A percentile compares a stretch with the other conserved stretches of the same genome.
These are phyloP conservation scores for Aspergillus nomiae DNA, from an alignment of 2,329 filamentous ascomycete genomes.

Conservation along the genomic window DNA sequence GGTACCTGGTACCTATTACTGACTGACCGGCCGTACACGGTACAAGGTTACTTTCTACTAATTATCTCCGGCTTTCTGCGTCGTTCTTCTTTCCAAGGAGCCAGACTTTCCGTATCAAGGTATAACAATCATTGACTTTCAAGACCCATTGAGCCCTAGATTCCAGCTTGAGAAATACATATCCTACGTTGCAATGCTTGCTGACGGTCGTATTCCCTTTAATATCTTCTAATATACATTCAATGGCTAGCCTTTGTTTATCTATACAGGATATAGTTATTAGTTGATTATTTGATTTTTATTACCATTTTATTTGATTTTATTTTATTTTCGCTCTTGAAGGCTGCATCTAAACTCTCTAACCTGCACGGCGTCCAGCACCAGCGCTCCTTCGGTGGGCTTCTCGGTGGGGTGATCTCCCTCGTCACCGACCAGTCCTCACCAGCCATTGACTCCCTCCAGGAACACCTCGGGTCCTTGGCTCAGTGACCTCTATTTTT, in stretches of 20 bases:
- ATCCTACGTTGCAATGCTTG: slow-evolving; percentile 1
- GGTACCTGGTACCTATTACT: not conserved
- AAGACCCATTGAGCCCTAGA: slow-evolving; percentile 5
- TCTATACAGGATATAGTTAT: not conserved
- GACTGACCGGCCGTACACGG: not conserved
- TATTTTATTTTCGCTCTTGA: not conserved
- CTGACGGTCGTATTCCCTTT: not conserved
- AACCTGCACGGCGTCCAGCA: slow-evolving; percentile 21
- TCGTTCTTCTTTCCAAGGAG: slow-evolving; percentile 3
- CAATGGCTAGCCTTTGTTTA: slow-evolving; percentile 17
- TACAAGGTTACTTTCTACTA: not conserved
- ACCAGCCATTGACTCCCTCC: slow-evolving; percentile 26
- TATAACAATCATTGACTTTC: slow-evolving; percentile 4
- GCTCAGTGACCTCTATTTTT: slow-evolving; percentile 12
- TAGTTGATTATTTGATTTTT: not conserved
- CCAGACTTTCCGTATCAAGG: not conserved
- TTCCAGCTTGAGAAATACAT: not conserved
- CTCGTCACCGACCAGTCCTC: slow-evolving; percentile 23
- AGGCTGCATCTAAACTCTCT: slow-evolving; percentile 2
- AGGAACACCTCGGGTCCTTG: slow-evolving; percentile 29
- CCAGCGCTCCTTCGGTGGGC: slow-evolving; percentile 22
- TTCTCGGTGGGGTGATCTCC: slow-evolving; percentile 28
- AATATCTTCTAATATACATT: not conserved
- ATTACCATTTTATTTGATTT: not conserved
- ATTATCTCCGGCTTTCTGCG: slow-evolving; percentile 7